A percentile compares a stretch with the other conserved stretches of the same genome.
Conservation (phyloP, 1,284 basidiomycete genomes). For the Microbotryum intermedium region DNA sequence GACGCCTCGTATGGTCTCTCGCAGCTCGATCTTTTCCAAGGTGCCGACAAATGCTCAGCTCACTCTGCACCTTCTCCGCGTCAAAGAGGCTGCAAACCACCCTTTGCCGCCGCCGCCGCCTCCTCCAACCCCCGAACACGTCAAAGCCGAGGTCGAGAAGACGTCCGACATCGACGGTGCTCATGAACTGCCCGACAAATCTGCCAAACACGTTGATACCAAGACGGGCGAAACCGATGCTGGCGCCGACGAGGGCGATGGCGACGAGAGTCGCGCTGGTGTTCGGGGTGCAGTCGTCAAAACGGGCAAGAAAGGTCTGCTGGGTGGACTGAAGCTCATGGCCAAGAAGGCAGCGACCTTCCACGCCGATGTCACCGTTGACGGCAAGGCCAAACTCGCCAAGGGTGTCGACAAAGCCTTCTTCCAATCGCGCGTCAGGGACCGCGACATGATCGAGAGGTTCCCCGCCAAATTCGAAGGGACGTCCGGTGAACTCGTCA, state of each 20-base stretch:
- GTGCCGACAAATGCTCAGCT: constrained; percentile 54
- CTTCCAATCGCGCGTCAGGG: constrained; percentile 38
- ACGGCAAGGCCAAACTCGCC: constrained; percentile 39
- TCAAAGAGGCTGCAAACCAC: constrained; percentile 44
- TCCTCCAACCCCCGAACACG: constrained; percentile 28
- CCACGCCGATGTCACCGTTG: constrained; percentile 40
- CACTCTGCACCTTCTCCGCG: constrained; percentile 47
- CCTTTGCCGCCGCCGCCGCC: constrained; percentile 46
- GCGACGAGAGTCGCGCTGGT: constrained; percentile 32
- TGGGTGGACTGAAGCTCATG: constrained; percentile 35
- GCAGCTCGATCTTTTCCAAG: constrained; percentile 46
- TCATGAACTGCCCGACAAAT: constrained; percentile 11
- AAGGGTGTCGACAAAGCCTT: constrained; percentile 39
- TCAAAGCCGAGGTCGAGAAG: constrained; percentile 25
- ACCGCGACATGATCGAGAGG: constrained; percentile 34
- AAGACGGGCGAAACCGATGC: constrained; percentile 7
- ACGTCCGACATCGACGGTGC: constrained; percentile 4
- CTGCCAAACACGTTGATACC: neutral
- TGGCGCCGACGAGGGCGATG: constrained; percentile 32
- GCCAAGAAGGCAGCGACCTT: constrained; percentile 41
- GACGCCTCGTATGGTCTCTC: constrained; percentile 17
- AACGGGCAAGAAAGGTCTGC: constrained; percentile 37
- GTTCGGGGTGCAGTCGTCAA: constrained; percentile 35
- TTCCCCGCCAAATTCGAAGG: constrained; percentile 40
- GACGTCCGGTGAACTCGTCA: constrained; percentile 39